Evolutionary conservation across 495 filamentous ascomycete genomes (phyloP).

Genomic region (Pyronema omphalodes): DNA sequence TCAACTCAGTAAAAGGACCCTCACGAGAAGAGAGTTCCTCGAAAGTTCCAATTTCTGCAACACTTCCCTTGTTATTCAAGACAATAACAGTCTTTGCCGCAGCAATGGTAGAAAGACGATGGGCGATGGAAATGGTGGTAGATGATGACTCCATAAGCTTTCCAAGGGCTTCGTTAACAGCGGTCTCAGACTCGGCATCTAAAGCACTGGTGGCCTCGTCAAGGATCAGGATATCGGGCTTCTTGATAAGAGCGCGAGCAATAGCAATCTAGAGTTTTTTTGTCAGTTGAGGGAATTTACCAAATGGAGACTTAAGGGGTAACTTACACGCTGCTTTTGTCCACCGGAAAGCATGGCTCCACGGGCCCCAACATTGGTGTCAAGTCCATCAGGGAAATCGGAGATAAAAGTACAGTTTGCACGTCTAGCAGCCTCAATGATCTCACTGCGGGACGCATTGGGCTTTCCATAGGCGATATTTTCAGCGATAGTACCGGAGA

Average conservation of each 20-base stretch:
- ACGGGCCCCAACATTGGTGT: constrained; percentile 80
- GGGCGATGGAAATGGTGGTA: constrained; percentile 80
- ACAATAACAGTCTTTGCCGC: constrained; percentile 68
- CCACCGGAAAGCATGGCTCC: constrained; percentile 89
- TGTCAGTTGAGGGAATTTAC: too few species aligned
- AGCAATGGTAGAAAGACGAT: constrained; percentile 76
- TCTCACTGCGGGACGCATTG: constrained; percentile 55
- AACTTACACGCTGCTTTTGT: constrained; percentile 66
- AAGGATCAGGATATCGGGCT: constrained; percentile 88
- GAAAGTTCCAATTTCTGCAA: constrained; percentile 80
- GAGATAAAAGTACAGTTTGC: constrained; percentile 96
- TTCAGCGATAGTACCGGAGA: constrained; percentile 87
- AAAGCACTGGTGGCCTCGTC: constrained; percentile 89
- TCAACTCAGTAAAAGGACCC: constrained; percentile 80
- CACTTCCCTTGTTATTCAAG: constrained; percentile 60
- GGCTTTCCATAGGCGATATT: constrained; percentile 93
- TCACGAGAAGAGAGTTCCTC: constrained; percentile 50
- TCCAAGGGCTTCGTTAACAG: constrained; percentile 76
- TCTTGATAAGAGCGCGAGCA: constrained; percentile 80
- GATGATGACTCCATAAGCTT: constrained; percentile 66
- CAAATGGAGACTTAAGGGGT: too few species aligned
- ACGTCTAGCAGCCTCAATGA: constrained; percentile 68
- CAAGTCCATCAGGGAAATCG: constrained; percentile 89
- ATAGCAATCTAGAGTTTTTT: constrained; percentile 49
- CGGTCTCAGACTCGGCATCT: constrained; percentile 92